phyloP scores from a whole-genome alignment of 2,329 filamentous ascomycete species.

The Epichloe hybrida region DNA sequence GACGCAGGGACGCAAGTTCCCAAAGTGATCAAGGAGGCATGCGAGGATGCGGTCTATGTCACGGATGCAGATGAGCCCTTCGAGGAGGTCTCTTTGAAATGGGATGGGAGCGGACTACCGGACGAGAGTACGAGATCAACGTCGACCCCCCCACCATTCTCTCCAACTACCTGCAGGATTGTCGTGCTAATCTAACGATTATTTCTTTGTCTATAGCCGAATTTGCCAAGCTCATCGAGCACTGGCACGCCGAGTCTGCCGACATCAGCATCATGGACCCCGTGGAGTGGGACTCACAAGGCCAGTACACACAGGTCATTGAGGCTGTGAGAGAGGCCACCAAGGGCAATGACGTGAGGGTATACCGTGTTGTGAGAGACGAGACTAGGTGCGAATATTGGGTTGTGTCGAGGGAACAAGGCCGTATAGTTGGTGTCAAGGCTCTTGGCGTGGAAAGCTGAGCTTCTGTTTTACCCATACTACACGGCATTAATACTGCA shows the following conservation, averaged over 20 bases:
- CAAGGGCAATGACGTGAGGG: slow-evolving; percentile 53
- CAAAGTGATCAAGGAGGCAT: slow-evolving; percentile 34
- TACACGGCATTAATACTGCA: too few relatives aligned
- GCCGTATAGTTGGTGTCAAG: slow-evolving; percentile 62
- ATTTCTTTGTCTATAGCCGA: slow-evolving; percentile 36
- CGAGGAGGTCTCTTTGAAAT: slow-evolving; percentile 57
- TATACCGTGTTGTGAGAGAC: slow-evolving; percentile 57
- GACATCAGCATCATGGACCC: slow-evolving; percentile 53
- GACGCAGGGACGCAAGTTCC: slow-evolving; percentile 48
- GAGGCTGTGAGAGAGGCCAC: slow-evolving; percentile 54
- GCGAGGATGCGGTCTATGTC: slow-evolving; percentile 49
- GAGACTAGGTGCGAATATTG: slow-evolving; percentile 64
- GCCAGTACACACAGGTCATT: slow-evolving; percentile 55
- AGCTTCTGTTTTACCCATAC: background rate
- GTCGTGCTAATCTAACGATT: background rate
- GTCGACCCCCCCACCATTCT: background rate
- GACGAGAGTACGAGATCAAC: slow-evolving; percentile 41
- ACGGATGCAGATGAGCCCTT: slow-evolving; percentile 84
- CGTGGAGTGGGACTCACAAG: slow-evolving; percentile 58
- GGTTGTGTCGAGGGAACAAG: slow-evolving; percentile 52
- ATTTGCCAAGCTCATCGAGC: slow-evolving; percentile 54
- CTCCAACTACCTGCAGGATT: background rate
- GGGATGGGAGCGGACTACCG: slow-evolving; percentile 39
- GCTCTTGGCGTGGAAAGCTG: slow-evolving; percentile 57
- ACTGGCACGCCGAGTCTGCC: slow-evolving; percentile 37